These are phyloP conservation scores for Blakeslea trispora DNA, from an alignment of 371 early-diverging fungal species.

Conservation along the genomic window DNA sequence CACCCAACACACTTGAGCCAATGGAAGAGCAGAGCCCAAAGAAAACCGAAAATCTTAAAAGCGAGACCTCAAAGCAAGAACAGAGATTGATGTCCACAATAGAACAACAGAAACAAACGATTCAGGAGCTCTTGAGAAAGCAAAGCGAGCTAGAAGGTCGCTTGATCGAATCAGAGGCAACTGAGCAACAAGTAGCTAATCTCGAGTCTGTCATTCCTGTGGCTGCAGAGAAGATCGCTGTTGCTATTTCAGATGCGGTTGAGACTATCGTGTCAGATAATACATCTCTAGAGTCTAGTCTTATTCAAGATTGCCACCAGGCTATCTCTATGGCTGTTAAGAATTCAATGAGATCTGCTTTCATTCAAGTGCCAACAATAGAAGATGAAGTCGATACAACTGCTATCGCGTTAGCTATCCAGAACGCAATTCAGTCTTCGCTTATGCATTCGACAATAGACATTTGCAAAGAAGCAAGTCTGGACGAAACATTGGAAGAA, in stretches of 20 bases:
- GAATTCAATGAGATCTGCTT: not conserved
- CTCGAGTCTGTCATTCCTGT: not conserved
- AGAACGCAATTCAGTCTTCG: not conserved
- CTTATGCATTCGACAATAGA: not conserved
- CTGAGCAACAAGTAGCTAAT: not conserved
- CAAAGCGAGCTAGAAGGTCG: too few relatives aligned
- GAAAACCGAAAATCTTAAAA: too few relatives aligned
- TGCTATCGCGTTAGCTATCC: slow-evolving; percentile 4
- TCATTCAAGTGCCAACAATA: not conserved
- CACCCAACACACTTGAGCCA: too few relatives aligned
- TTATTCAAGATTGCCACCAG: not conserved
- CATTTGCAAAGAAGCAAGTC: not conserved
- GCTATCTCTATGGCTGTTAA: not conserved
- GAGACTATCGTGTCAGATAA: not conserved
- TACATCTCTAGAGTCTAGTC: not conserved
- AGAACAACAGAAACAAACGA: too few relatives aligned
- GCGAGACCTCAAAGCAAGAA: too few relatives aligned
- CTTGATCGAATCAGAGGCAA: not conserved
- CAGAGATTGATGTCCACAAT: not conserved
- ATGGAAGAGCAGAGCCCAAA: too few relatives aligned
- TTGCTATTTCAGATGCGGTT: slow-evolving; percentile 6
- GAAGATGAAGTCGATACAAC: not conserved
- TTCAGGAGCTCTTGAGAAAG: too few relatives aligned
- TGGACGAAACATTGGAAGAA: slow-evolving; percentile 7
- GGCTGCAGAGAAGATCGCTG: slow-evolving; percentile 8